A percentile compares a stretch with the other conserved stretches of the same genome.
These are phyloP conservation scores for Mycena chlorophos DNA, from an alignment of 768 basidiomycete species.

Conservation along the genomic window DNA sequence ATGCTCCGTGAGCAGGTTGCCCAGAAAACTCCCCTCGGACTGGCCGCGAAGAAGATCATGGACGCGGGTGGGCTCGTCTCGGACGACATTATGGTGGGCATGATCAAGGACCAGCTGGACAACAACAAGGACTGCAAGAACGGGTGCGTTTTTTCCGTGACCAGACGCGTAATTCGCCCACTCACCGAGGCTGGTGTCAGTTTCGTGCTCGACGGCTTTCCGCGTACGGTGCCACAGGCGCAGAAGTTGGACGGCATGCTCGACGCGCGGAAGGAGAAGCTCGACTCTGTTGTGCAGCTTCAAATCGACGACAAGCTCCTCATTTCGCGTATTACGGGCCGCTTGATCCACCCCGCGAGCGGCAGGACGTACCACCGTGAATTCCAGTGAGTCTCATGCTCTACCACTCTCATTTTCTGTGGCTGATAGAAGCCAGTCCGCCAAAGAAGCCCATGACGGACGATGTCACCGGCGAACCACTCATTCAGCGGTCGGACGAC, in stretches of 20 bases:
- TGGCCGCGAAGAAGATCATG: constrained; percentile 97
- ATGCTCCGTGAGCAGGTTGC: constrained; percentile 95
- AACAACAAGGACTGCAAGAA: constrained; percentile 92
- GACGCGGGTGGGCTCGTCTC: constrained; percentile 92
- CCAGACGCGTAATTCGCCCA: not conserved
- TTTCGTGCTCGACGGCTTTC: constrained; percentile 99
- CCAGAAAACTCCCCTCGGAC: constrained; percentile 82
- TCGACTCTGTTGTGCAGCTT: constrained; percentile 91
- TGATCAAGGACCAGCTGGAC: constrained; percentile 95
- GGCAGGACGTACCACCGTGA: constrained; percentile 94
- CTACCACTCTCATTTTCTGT: not conserved
- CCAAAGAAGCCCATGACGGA: constrained; percentile 95
- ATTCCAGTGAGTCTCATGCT: constrained; percentile 69
- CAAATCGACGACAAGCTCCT: constrained; percentile 92
- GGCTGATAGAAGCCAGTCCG: constrained; percentile 56
- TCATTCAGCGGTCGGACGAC: constrained; percentile 97
- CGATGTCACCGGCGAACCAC: constrained; percentile 92
- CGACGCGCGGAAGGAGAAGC: constrained; percentile 72
- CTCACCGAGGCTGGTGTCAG: constrained; percentile 49
- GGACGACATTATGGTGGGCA: constrained; percentile 96
- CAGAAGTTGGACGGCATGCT: constrained; percentile 96
- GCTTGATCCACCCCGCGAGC: constrained; percentile 85
- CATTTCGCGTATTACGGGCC: constrained; percentile 96
- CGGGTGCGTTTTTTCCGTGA: constrained; percentile 62
- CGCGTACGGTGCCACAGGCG: constrained; percentile 94